Evolutionary conservation across 371 early-diverging fungal genomes (phyloP), one percentile per base, ranked within the genome.

Genomic region (Mucor sp.): DNA sequence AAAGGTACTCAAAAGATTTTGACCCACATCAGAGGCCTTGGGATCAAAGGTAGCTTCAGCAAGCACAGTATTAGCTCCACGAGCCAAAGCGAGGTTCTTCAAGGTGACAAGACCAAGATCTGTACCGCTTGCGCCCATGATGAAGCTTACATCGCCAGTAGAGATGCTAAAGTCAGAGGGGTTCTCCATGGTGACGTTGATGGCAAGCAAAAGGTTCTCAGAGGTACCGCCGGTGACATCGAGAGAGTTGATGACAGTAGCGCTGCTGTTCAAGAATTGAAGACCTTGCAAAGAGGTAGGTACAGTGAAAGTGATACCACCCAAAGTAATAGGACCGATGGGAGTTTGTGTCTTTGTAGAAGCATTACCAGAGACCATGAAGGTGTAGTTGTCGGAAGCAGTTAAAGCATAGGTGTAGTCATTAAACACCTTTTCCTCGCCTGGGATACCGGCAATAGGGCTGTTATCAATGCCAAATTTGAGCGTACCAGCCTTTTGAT

Each of bases 221-320:
- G 76, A 33, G 5, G 81, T 70, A 53, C 90, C 90, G 56, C 87
- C 89, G 15, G 76, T 79, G 32, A 90, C 87, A 63, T 85, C 85
- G 64, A 90, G 70, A 41, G 79, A 78, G 71, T 86, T 84, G 65
- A 88, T 82, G 33, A 81, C 72, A 14, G 87, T 80, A 44, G 87
- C 85, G 27, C 84, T 67, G 56, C 85, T 81, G 70, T 84, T 84
- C 60, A 90, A 73, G 62, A 87, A 87, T 66, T 86, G 87, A 55
- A 90, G 74, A 60, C 90, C 90, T 4, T 77, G 67, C 41, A 90
- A 74, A 48, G 75, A 41, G 15, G 87, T 82, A 33, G 78, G 77
- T 4, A 86, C 84, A 58, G 76, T 76, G 73, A 90, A 87, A 28
- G 84, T 75, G 41, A 90, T 83, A 25, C 87, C 87, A 11, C 76